Evolutionary conservation across 345 rosid genomes (phyloP), one percentile per base, ranked within the genome.

Genomic region (Eucalyptus cloeziana): DNA sequence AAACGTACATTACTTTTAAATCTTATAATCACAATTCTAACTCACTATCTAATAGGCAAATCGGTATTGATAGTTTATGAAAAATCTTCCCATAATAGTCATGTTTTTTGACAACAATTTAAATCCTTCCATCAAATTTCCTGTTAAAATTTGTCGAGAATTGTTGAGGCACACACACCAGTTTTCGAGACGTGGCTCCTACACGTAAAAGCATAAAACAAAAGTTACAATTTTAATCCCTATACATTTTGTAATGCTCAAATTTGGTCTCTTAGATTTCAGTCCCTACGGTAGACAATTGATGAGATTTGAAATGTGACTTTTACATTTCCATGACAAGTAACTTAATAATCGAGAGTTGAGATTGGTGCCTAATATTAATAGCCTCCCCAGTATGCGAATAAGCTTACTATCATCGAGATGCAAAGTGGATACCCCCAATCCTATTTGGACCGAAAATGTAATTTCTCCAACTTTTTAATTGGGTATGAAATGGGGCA

Each of bases 401-500:
- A 9, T 9, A 69, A 69, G 22, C 44, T 17, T 33, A 69, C 21
- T 33, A 69, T 33, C 10, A 69, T 33, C 4, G 1, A 69, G 80
- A 69, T 69, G 22, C 4, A 69, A 69, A 31, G 80, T n/a, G 40
- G 9, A 64, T 14, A 0, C 37, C 76, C 17, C 40, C 21, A 62
- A 62, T 62, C 7, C 0, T 62, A 62, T 30, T 30, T 0, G 1
- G 2, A 30, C 2, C 7, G 3, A n/a, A 7, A n/a, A n/a, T 64
- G 40, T n/a, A 64, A 62, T 30, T 52, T 7, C 31, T 31, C 37
- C 40, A 64, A 64, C 40, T 64, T n/a, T 64, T 64, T n/a, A 64
- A 14, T 64, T 15, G 21, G 21, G 10, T 7, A n/a, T 33, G 17
- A n/a, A 62, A 62, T 62, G 16, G 33, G 8, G 33, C 76, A 64